phyloP scores from a whole-genome alignment of 257 asterid species.

The Eustoma russellianum region DNA sequence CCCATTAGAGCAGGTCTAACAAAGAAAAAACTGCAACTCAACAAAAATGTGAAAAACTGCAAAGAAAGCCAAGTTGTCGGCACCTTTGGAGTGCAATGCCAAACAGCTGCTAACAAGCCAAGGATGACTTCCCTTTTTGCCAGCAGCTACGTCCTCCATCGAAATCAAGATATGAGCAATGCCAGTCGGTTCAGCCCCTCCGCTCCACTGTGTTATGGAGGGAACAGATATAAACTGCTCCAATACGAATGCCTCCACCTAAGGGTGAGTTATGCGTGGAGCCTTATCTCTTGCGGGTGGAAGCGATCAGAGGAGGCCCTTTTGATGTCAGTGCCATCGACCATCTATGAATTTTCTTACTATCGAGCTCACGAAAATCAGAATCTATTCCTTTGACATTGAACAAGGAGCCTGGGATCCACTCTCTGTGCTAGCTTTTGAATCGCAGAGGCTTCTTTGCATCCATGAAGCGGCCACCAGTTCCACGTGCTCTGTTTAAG shows the following conservation, averaged over 20 bases:
- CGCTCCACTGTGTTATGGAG: background rate
- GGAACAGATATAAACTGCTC: slow-evolving; percentile 10
- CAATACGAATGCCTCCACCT: slow-evolving; percentile 7
- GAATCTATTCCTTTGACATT: slow-evolving; percentile 2
- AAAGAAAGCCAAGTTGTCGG: background rate
- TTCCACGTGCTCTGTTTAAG: slow-evolving; percentile 23
- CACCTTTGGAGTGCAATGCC: slow-evolving; percentile 6
- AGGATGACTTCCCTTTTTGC: slow-evolving; percentile 30
- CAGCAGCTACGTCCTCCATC: slow-evolving; percentile 12
- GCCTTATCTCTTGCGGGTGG: slow-evolving; percentile 10
- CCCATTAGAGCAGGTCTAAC: too few relatives aligned
- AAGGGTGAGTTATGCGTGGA: slow-evolving; percentile 8
- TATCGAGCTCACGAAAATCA: background rate
- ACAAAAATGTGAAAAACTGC: too few relatives aligned
- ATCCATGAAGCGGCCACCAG: slow-evolving; percentile 26
- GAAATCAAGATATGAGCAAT: background rate
- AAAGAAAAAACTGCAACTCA: too few relatives aligned
- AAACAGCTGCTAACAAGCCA: slow-evolving; percentile 15
- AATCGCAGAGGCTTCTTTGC: slow-evolving; percentile 13
- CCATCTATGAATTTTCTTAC: background rate
- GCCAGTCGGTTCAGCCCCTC: too few relatives aligned
- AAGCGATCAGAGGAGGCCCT: background rate
- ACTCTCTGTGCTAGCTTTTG: slow-evolving; percentile 1
- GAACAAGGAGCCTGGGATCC: slow-evolving; percentile 1
- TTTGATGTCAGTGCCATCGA: slow-evolving; percentile 8